Base-by-base conservation (phyloP, 768 basidiomycete species). In the Hypsizygus marmoreus region DNA sequence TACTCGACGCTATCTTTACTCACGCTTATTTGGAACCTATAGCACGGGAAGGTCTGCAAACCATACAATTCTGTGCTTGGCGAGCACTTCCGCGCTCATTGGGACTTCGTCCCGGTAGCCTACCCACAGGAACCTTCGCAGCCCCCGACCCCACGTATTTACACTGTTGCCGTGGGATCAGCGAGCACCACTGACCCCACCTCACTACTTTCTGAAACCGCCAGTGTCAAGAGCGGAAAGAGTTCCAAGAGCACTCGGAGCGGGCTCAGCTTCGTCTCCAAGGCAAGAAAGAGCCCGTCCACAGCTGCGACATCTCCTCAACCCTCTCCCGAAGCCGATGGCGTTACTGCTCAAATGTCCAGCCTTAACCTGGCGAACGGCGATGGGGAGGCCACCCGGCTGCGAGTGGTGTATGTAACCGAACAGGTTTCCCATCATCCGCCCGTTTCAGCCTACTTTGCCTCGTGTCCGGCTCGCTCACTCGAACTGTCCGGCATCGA, bases 371-470 rank as follows among this genome's bases (percentile, higher is more conserved):
- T 90, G 25, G 45, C 54, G 23, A 56, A 50, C 30, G 55, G 46
- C 12, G 41, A 47, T 19, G 33, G 42, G 14, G 54, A 49, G 24
- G 8, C 51, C 1, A 36, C 51, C 9, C 60, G 45, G 4, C 39
- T 61, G 12, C 86, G 91, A 25, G 81, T 95, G 33, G 79, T 82
- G 5, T 95, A 81, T 64, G 67, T 95, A 36, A 95, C 93, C 11
- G 95, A 97, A 64, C 95, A 97, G 66, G 84, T 97, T 36, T 97
- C 91, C 2, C 97, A 99, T 68, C 97, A 99, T 59, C 97, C 97
- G 0, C 97, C 97, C 2, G 81, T 97, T 23, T 95, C 92, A 1
- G 84, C 88, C 1, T 95, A 84, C 60, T 84, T 82, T 51, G 91
- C 88, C 6, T 51, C 70, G 4, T 95, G 91, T 64, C 91, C 94